Evolutionary conservation across 768 basidiomycete genomes (phyloP).

Genomic region (Collybiopsis luxurians): DNA sequence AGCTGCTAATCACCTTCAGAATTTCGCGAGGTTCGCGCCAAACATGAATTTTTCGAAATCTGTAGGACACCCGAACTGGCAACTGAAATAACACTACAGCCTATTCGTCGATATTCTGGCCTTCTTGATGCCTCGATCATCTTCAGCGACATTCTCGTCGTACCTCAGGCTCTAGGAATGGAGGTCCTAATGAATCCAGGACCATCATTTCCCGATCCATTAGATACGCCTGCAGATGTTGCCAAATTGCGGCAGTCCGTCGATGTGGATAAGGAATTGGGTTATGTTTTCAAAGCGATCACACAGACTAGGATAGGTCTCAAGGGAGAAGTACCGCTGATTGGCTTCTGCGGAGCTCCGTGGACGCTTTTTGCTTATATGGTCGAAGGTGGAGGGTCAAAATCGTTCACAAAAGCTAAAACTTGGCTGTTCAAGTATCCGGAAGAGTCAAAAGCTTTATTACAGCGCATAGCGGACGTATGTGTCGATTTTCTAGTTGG

Average conservation of each 20-base stretch:
- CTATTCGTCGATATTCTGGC: conserved; percentile 83
- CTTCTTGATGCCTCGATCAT: conserved; percentile 96
- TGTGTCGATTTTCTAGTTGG: conserved; percentile 90
- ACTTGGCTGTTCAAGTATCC: conserved; percentile 94
- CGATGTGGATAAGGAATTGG: conserved; percentile 79
- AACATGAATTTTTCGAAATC: conserved; percentile 93
- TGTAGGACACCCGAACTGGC: conserved; percentile 92
- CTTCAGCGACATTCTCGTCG: conserved; percentile 96
- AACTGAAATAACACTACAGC: conserved; percentile 87
- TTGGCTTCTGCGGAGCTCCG: conserved; percentile 96
- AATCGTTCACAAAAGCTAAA: conserved; percentile 88
- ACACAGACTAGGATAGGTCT: conserved; percentile 78
- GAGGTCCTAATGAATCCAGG: conserved; percentile 92
- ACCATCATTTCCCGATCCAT: conserved; percentile 85
- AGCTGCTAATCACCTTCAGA: conserved; percentile 43
- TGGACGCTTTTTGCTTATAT: conserved; percentile 99
- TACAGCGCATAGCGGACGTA: conserved; percentile 80
- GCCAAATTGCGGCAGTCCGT: conserved; percentile 57
- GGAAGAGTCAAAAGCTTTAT: conserved; percentile 72
- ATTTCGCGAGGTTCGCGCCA: conserved; percentile 81
- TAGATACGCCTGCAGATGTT: conserved; percentile 74
- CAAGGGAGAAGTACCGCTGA: conserved; percentile 88
- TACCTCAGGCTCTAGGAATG: conserved; percentile 98
- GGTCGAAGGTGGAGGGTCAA: conserved; percentile 94
- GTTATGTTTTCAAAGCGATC: conserved; percentile 92